These are phyloP conservation scores for Brettanomyces anomalus DNA, from an alignment of 805 yeast genomes.

Conservation along the genomic window DNA sequence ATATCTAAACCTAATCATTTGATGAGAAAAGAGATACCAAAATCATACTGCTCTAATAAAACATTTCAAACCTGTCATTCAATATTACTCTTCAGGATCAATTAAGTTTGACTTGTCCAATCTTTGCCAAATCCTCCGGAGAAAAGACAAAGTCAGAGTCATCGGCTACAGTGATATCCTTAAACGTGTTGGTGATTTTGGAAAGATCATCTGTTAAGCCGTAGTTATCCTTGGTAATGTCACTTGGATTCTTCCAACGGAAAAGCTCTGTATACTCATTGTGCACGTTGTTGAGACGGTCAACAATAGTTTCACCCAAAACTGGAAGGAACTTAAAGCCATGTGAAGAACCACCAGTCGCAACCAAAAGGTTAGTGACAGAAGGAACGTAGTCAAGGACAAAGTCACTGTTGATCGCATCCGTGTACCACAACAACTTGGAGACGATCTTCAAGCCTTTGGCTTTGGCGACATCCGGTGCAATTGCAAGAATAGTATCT, in stretches of 20 bases:
- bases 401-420: slow-evolving; percentile 16
- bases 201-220: slow-evolving; percentile 7
- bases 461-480: slow-evolving; percentile 11
- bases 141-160: neutral
- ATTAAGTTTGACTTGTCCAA: neutral
- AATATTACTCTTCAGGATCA: neutral
- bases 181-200: neutral
- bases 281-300: slow-evolving; percentile 5
- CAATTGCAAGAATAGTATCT: slow-evolving; percentile 7
- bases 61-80: too few species aligned
- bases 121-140: neutral
- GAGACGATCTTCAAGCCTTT: slow-evolving; percentile 4
- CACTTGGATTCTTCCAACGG: slow-evolving; percentile 12
- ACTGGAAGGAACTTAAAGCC: slow-evolving; percentile 18
- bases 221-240: slow-evolving; percentile 8
- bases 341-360: slow-evolving; percentile 18
- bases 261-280: slow-evolving; percentile 10
- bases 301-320: slow-evolving; percentile 12
- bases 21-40: too few species aligned
- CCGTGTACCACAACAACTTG: slow-evolving; percentile 14
- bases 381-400: slow-evolving; percentile 18
- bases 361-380: slow-evolving; percentile 11
- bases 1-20: too few species aligned
- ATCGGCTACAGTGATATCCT: neutral
- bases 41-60: too few species aligned